Evolutionary conservation across 2,329 filamentous ascomycete genomes (phyloP), one percentile per base, ranked within the genome.

Genomic region (Colletotrichum eremochloae): DNA sequence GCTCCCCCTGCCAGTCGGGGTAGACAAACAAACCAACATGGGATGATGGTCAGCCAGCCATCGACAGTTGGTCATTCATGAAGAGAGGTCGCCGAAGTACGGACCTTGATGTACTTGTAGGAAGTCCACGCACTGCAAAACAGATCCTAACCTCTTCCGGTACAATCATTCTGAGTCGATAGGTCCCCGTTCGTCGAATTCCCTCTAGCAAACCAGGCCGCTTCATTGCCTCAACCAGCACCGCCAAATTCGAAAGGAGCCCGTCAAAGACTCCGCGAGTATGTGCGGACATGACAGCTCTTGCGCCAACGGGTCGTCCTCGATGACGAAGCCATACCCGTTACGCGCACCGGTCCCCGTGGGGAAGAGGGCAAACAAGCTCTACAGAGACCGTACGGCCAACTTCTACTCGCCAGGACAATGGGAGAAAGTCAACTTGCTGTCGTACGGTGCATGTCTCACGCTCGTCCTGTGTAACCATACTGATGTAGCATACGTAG

Each of bases 341-440:
- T 48, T 73, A 24, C 46, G 63, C 20, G 71, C 71, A 20, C 60
- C 71, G 1, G 53, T 36, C 5, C 71, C 68, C 20, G 67, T 71
- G 1, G 67, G 71, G 29, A 73, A 73, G 53, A 73, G 64, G 40
- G 64, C 63, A 3, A 73, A 71, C 20, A 63, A 63, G 29, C 63
- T 73, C 7, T 73, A 76, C 71, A 73, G 73, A 46, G 75, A 76
- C 38, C 73, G 73, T 5, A 65, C 72, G 6, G 71, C 68, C 11
- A 75, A 75, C n/a, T 76, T 75, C 31, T 75, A 75, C 52, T 74
- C 75, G 6, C 74, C 62, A 38, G 75, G 75, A 50, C 74, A 75
- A 75, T 75, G 74, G 74, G 73, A 75, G n/a, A 75, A 75, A 29
- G 75, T 74, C 24, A 76, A 76, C 36, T 24, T 75, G 15, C 56